These are phyloP conservation scores for Endoconidiophora polonica DNA, from an alignment of 2,329 filamentous ascomycete species.

Conservation along the genomic window DNA sequence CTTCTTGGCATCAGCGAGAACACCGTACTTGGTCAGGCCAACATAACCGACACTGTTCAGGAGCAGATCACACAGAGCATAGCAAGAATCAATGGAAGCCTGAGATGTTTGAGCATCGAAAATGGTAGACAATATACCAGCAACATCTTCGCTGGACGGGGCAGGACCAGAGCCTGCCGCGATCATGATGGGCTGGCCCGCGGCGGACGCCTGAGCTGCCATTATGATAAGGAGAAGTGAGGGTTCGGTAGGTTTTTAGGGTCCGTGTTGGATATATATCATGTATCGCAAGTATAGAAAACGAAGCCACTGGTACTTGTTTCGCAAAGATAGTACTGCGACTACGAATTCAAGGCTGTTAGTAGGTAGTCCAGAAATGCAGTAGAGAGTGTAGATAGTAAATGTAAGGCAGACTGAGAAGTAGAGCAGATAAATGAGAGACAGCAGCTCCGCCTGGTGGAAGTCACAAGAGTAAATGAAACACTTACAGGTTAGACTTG, in stretches of 20 bases:
- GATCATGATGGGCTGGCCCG: conserved; percentile 24
- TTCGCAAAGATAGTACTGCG: too few relatives aligned
- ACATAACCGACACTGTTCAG: conserved; percentile 36
- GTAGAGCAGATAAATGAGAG: too few relatives aligned
- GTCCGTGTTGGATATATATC: too few relatives aligned
- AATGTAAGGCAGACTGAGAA: not conserved
- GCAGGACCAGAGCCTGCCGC: conserved; percentile 33
- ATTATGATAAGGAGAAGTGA: not conserved
- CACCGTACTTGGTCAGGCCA: conserved; percentile 36
- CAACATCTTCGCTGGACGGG: conserved; percentile 49
- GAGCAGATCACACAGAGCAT: conserved; percentile 43
- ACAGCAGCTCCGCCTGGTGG: too few relatives aligned
- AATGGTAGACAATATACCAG: conserved; percentile 46
- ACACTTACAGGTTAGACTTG: not conserved
- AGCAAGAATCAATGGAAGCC: conserved; percentile 48
- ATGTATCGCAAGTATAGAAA: not conserved
- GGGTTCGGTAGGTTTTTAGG: not conserved
- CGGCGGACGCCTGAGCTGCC: conserved; percentile 5
- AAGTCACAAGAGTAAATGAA: not conserved
- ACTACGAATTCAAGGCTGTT: too few relatives aligned
- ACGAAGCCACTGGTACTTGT: not conserved
- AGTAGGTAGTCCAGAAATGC: not conserved
- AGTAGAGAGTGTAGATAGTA: not conserved
- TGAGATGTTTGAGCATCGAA: conserved; percentile 54
- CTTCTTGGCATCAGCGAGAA: conserved; percentile 44